Base-by-base conservation (phyloP, 2,329 filamentous ascomycete species). In the Penicillium sp. region DNA sequence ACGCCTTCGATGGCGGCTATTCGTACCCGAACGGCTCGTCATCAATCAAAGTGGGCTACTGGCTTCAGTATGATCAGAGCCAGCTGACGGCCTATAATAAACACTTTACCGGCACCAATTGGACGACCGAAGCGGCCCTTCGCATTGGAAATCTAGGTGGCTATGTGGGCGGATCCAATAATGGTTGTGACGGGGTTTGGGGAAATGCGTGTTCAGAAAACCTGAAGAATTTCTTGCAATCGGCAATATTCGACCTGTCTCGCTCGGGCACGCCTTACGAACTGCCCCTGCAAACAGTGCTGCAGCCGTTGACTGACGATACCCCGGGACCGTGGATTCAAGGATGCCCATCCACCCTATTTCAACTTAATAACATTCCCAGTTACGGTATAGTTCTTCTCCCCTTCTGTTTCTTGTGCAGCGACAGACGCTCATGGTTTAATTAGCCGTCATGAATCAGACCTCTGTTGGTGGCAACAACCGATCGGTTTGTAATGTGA, bases 141-240 rank as follows among this genome's bases (percentile, higher is more conserved):
- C 70, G 71, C 11, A 61, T 74, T 16, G 71, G 70, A 0, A 74
- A 74, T 51, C 24, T 73, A 21, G 71, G 68, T 3, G 71, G 68
- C n/a, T 68, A 63, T 12, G 68, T 70, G 3, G 65, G 63, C 3
- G 70, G 70, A 1, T 48, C 43, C 5, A 72, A 68, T 47, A 72
- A 74, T 62, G 71, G 69, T 42, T 74, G 71, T 49, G 69, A 74
- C 55, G 66, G 68, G 12, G 66, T 74, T 30, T 74, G 71, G 71
- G 69, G 70, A 1, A 33, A 60, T 4, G 51, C 60, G 23, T 74
- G 71, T 58, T 70, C 71, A 1, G 51, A 54, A 5, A 65, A 70
- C 50, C 58, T 74, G 40, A 72, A 68, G 52, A 54, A 47, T 3
- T 50, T 61, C 12, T 56, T 74, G n/a, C 63, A 65, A 47, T 43